These are phyloP conservation scores for Aspergillus steynii DNA, from an alignment of 495 filamentous ascomycete genomes.

Conservation along the genomic window DNA sequence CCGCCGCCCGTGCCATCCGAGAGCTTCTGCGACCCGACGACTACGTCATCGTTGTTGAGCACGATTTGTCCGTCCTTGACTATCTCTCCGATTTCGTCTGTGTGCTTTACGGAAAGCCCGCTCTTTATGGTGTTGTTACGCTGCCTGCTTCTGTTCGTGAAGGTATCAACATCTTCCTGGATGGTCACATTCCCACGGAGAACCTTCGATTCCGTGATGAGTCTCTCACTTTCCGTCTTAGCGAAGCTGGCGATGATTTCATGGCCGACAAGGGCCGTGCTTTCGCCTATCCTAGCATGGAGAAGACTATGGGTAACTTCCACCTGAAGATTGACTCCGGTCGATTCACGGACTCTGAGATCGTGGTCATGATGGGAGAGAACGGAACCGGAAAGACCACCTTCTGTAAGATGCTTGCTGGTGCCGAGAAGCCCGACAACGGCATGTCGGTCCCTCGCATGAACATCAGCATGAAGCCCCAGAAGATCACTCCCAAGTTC, in stretches of 20 bases:
- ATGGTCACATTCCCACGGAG: constrained; percentile 96
- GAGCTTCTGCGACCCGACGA: constrained; percentile 81
- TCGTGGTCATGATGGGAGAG: constrained; percentile 99
- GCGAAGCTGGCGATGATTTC: constrained; percentile 89
- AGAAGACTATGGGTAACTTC: constrained; percentile 92
- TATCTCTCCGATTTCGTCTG: constrained; percentile 99
- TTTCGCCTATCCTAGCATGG: constrained; percentile 86
- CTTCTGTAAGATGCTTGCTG: constrained; percentile 94
- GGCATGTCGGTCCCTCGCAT: constrained; percentile 76
- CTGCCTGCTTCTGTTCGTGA: constrained; percentile 93
- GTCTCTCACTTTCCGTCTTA: constrained; percentile 92
- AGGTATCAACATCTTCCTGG: constrained; percentile 99
- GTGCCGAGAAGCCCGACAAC: constrained; percentile 85
- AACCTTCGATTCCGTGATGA: constrained; percentile 98
- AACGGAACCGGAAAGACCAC: constrained; percentile 96
- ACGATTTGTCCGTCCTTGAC: constrained; percentile 96
- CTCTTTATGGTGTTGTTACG: constrained; percentile 97
- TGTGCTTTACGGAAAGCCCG: constrained; percentile 91
- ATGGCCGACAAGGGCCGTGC: constrained; percentile 79
- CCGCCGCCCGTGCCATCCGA: constrained; percentile 88
- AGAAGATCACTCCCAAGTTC: constrained; percentile 98
- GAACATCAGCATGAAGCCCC: constrained; percentile 99
- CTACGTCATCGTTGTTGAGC: constrained; percentile 98
- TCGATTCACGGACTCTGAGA: constrained; percentile 94
- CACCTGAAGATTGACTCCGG: constrained; percentile 79